Percentiles rank a stretch among this genome's conserved stretches.
These are phyloP conservation scores for Coniella lustricola DNA, from an alignment of 2,329 filamentous ascomycete genomes.

Conservation along the genomic window DNA sequence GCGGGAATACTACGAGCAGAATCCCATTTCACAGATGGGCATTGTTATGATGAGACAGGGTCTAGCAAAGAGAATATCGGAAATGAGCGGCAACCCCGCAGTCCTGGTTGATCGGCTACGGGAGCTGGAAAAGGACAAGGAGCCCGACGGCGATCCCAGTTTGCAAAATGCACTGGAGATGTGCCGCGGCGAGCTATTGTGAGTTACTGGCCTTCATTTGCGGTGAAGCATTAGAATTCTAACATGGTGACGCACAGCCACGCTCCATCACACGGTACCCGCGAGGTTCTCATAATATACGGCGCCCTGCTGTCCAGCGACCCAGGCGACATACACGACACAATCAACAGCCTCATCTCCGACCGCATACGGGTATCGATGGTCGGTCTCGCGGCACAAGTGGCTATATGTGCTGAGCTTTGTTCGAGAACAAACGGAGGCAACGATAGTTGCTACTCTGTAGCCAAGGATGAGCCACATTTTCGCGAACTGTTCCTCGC, in stretches of 20 bases:
- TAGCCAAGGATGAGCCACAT: conserved; percentile 81
- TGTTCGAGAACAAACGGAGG: conserved; percentile 82
- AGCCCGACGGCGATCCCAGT: conserved; percentile 69
- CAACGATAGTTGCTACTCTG: conserved; percentile 67
- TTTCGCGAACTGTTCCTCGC: conserved; percentile 84
- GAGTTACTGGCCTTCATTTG: conserved; percentile 23
- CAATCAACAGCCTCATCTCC: conserved; percentile 67
- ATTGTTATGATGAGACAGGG: conserved; percentile 92
- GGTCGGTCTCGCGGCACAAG: conserved; percentile 83
- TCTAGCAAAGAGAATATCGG: conserved; percentile 75
- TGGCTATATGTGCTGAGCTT: conserved; percentile 86
- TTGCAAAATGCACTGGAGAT: conserved; percentile 95
- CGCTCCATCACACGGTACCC: conserved; percentile 84
- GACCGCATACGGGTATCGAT: conserved; percentile 84
- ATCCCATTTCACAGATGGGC: conserved; percentile 91
- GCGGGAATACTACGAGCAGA: conserved; percentile 94
- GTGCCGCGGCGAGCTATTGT: conserved; percentile 86
- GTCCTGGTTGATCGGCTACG: conserved; percentile 77
- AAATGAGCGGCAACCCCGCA: conserved; percentile 84
- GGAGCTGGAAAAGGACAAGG: conserved; percentile 53
- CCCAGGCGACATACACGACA: conserved; percentile 91
- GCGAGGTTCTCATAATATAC: conserved; percentile 87
- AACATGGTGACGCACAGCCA: conserved; percentile 46
- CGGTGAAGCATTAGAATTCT: conserved; percentile 10
- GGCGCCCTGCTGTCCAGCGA: conserved; percentile 86